Conservation (phyloP, 1,284 basidiomycete species). For the Pseudozyma pruni region DNA sequence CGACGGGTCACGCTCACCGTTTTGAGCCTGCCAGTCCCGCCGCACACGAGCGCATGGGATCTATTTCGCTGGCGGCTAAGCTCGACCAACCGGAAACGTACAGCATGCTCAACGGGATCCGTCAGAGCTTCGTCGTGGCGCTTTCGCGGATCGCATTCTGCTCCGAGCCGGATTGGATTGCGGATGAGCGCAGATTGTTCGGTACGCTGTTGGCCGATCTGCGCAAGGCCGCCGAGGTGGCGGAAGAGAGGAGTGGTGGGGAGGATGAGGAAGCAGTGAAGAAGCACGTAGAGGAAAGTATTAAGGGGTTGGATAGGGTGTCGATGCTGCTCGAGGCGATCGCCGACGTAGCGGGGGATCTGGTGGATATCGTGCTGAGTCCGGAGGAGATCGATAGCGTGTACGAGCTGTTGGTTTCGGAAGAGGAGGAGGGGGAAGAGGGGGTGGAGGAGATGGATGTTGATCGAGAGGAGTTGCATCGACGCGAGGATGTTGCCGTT, state of each 20-base stretch:
- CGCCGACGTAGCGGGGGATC: conserved; percentile 52
- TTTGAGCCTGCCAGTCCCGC: conserved; percentile 6
- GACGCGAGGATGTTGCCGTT: not conserved
- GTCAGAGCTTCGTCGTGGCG: conserved; percentile 56
- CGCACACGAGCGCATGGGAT: conserved; percentile 22
- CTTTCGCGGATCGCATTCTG: conserved; percentile 57
- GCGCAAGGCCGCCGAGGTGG: conserved; percentile 1
- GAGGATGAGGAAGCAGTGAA: conserved; percentile 9
- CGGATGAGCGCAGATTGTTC: conserved; percentile 22
- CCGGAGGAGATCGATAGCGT: conserved; percentile 59
- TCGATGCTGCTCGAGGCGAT: conserved; percentile 50
- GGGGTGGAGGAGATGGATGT: conserved; percentile 25
- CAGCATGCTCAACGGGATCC: conserved; percentile 59
- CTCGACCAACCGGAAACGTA: conserved; percentile 52
- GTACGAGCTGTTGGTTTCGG: conserved; percentile 49
- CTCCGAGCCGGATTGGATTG: conserved; percentile 58
- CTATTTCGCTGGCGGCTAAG: conserved; percentile 44
- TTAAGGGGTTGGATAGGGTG: conserved; percentile 21
- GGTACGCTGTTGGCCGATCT: conserved; percentile 12
- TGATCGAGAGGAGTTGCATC: conserved; percentile 1
- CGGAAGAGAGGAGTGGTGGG: not conserved
- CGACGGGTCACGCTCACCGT: conserved; percentile 8
- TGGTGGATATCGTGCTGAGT: conserved; percentile 57
- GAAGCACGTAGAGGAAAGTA: conserved; percentile 17
- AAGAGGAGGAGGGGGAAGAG: conserved; percentile 34